Evolutionary conservation across 1,284 basidiomycete genomes (phyloP).

Genomic region (Moesziomyces sp.): DNA sequence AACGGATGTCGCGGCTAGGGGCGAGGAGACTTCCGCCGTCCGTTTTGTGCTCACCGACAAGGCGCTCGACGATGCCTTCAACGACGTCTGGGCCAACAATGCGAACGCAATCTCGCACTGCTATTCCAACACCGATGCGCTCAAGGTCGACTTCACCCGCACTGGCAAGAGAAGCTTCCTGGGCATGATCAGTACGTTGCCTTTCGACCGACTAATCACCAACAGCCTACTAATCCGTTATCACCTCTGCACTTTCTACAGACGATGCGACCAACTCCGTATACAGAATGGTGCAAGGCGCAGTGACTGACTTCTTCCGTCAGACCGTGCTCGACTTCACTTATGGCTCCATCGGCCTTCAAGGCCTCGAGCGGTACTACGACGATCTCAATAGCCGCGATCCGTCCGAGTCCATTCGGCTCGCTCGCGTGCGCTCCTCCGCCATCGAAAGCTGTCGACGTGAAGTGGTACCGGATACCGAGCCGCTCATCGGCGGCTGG

Average conservation of each 20-base stretch:
- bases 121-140: conserved; percentile 74
- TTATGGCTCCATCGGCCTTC: conserved; percentile 40
- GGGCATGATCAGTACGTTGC: conserved; percentile 73
- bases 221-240: not conserved
- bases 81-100: conserved; percentile 91
- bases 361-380: conserved; percentile 52
- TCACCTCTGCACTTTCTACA: not conserved
- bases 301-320: conserved; percentile 89
- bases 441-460: conserved; percentile 53
- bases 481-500: conserved; percentile 85
- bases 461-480: conserved; percentile 73
- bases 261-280: conserved; percentile 61
- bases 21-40: not conserved
- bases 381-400: conserved; percentile 81
- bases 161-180: conserved; percentile 92
- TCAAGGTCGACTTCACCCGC: conserved; percentile 93
- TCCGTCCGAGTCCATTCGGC: conserved; percentile 84
- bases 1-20: conserved; percentile 1
- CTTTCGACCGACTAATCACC: not conserved
- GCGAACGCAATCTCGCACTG: conserved; percentile 68
- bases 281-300: conserved; percentile 68
- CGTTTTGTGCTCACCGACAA: conserved; percentile 36
- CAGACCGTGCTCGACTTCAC: conserved; percentile 72
- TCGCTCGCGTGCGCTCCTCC: conserved; percentile 79
- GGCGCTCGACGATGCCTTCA: conserved; percentile 71